A percentile compares a stretch with the other conserved stretches of the same genome.
phyloP scores from a whole-genome alignment of 2,329 filamentous ascomycete genomes.

The Hypoxylon sp. region DNA sequence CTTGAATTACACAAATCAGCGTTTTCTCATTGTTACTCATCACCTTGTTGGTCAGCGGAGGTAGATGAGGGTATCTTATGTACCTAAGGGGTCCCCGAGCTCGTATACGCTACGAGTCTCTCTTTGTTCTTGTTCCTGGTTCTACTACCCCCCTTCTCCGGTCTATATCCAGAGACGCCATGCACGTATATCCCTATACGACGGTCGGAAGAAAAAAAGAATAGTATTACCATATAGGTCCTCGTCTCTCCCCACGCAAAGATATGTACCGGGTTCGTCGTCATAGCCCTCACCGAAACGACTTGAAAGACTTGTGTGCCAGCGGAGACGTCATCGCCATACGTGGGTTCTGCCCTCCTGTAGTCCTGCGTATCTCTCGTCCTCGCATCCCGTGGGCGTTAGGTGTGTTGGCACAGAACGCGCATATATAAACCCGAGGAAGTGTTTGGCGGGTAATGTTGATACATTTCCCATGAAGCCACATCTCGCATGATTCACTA shows the following conservation, averaged over 20 bases:
- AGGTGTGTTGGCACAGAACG: constrained; percentile 68
- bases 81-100: constrained; percentile 30
- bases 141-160: constrained; percentile 21
- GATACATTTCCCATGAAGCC: constrained; percentile 69
- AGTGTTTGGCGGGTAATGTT: constrained; percentile 65
- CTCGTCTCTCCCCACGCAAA: not conserved
- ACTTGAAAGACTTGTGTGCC: constrained; percentile 55
- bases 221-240: not conserved
- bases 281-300: constrained; percentile 50
- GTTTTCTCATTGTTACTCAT: constrained; percentile 39
- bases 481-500: constrained; percentile 72
- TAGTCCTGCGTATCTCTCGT: constrained; percentile 52
- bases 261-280: not conserved
- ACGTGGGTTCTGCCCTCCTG: constrained; percentile 39
- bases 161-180: constrained; percentile 30
- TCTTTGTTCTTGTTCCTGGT: too few species aligned
- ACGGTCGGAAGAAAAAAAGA: too few species aligned
- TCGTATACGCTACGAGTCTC: constrained; percentile 11
- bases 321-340: constrained; percentile 50
- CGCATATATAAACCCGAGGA: constrained; percentile 69
- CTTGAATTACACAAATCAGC: constrained; percentile 19
- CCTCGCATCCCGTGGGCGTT: constrained; percentile 59
- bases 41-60: constrained; percentile 36
- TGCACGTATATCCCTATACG: constrained; percentile 23
- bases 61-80: constrained; percentile 46